These are phyloP conservation scores for Aspergillus sp. DNA, from an alignment of 2,329 filamentous ascomycete species.

Conservation along the genomic window DNA sequence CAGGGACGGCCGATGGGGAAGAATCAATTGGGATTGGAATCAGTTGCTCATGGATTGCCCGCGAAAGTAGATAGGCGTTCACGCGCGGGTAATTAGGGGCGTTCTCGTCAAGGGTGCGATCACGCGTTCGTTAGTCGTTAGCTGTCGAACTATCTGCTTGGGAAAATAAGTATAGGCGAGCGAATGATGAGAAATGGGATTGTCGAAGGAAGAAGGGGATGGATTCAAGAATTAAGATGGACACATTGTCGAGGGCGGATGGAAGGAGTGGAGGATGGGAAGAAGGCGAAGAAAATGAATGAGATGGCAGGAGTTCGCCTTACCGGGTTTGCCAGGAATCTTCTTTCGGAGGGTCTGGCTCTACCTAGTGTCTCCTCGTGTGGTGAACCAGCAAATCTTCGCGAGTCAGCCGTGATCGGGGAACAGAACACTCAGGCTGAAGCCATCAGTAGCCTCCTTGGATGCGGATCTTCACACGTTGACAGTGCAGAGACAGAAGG, in stretches of 20 bases:
- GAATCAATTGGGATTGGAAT: conserved; percentile 7
- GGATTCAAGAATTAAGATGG: conserved; percentile 11
- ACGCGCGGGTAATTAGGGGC: conserved; percentile 16
- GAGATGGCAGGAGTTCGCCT: conserved; percentile 15
- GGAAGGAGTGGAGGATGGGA: conserved; percentile 7
- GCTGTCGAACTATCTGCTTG: conserved; percentile 14
- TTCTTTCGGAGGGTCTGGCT: conserved; percentile 15
- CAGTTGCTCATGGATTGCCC: conserved; percentile 14
- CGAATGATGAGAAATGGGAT: neutral
- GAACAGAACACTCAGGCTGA: conserved; percentile 10
- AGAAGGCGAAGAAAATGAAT: conserved; percentile 12
- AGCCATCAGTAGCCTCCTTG: neutral
- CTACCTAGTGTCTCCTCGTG: conserved; percentile 11
- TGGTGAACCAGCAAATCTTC: conserved; percentile 20
- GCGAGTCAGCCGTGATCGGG: conserved; percentile 14
- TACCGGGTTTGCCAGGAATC: conserved; percentile 19
- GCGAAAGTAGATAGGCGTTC: conserved; percentile 13
- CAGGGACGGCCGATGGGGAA: conserved; percentile 9
- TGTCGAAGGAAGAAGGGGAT: conserved; percentile 5
- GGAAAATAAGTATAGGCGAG: conserved; percentile 15
- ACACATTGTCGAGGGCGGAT: conserved; percentile 9
- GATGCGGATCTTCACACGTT: neutral
- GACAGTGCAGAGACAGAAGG: neutral
- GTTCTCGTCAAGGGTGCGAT: conserved; percentile 15
- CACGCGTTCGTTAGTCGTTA: conserved; percentile 18